Percentiles rank a stretch among this genome's conserved stretches.
These are phyloP conservation scores for Camellia oleifera DNA, from an alignment of 179 eudicot species.

Conservation along the genomic window DNA sequence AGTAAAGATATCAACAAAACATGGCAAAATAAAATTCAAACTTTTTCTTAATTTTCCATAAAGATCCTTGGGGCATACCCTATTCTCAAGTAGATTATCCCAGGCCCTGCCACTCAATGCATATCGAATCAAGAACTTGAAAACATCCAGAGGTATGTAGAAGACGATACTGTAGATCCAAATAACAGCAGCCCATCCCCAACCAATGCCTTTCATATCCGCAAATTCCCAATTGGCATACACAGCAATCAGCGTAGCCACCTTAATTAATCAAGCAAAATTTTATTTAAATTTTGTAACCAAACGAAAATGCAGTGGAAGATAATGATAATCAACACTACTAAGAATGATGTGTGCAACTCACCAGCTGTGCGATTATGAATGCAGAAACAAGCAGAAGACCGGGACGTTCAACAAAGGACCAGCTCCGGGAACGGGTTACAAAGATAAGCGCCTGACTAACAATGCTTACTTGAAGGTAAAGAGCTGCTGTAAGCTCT, in stretches of 20 bases:
- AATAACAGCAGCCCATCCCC: slow-evolving; percentile 86
- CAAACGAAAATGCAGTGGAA: neutral
- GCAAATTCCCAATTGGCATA: slow-evolving; percentile 74
- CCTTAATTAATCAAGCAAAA: slow-evolving; percentile 21
- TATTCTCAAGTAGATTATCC: slow-evolving; percentile 53
- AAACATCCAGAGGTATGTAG: slow-evolving; percentile 60
- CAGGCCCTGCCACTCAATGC: slow-evolving; percentile 65
- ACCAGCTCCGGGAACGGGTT: slow-evolving; percentile 75
- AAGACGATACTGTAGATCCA: slow-evolving; percentile 64
- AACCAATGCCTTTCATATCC: slow-evolving; percentile 56
- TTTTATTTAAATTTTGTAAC: neutral
- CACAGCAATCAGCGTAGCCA: slow-evolving; percentile 72
- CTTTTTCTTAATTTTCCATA: neutral
- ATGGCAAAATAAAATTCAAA: neutral
- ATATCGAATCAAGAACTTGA: slow-evolving; percentile 61
- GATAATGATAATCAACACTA: neutral
- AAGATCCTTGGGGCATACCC: slow-evolving; percentile 18
- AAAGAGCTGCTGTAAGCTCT: slow-evolving; percentile 63
- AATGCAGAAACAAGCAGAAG: slow-evolving; percentile 57
- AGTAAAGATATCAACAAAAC: neutral
- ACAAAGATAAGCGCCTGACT: slow-evolving; percentile 87
- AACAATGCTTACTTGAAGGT: slow-evolving; percentile 82
- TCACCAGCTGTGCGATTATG: slow-evolving; percentile 63
- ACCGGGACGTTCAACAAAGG: slow-evolving; percentile 76
- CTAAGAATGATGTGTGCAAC: slow-evolving; percentile 3